These are phyloP conservation scores for Lonicera japonica DNA, from an alignment of 129 eudicot species.

Conservation along the genomic window DNA sequence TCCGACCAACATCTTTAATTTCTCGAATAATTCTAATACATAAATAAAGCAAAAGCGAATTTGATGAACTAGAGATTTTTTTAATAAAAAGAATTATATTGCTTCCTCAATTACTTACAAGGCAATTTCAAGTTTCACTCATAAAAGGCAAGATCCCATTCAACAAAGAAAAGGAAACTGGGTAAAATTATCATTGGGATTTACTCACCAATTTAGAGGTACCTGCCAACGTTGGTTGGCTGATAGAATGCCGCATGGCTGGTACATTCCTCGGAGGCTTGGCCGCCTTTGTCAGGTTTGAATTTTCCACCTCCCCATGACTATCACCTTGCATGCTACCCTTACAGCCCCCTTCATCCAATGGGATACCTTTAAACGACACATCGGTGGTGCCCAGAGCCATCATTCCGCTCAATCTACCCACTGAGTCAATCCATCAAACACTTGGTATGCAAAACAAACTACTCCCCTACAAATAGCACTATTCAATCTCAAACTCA, in stretches of 20 bases:
- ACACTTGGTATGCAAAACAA: conserved; percentile 18
- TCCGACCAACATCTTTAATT: too few relatives aligned
- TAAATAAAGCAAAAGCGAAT: too few relatives aligned
- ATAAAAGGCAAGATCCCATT: not conserved
- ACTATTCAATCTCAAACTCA: too few relatives aligned
- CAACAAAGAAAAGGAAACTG: not conserved
- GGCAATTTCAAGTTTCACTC: not conserved
- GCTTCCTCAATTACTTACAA: not conserved
- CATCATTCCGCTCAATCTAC: conserved; percentile 28
- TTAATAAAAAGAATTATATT: too few relatives aligned
- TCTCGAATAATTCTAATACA: too few relatives aligned
- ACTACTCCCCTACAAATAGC: too few relatives aligned
- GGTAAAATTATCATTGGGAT: not conserved
- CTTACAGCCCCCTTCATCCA: conserved; percentile 38
- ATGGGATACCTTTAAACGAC: conserved; percentile 38
- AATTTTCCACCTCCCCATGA: conserved; percentile 30
- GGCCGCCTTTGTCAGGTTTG: conserved; percentile 32
- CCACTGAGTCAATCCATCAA: conserved; percentile 27
- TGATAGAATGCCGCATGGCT: conserved; percentile 54
- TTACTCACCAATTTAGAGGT: conserved; percentile 44
- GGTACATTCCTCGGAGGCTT: conserved; percentile 59
- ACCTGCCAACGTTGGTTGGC: conserved; percentile 60
- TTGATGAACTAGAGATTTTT: too few relatives aligned
- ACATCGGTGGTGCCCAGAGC: conserved; percentile 43
- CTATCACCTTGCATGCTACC: conserved; percentile 29